These are phyloP conservation scores for Oxyria digyna DNA, from an alignment of 148 eudicot species.

Conservation along the genomic window DNA sequence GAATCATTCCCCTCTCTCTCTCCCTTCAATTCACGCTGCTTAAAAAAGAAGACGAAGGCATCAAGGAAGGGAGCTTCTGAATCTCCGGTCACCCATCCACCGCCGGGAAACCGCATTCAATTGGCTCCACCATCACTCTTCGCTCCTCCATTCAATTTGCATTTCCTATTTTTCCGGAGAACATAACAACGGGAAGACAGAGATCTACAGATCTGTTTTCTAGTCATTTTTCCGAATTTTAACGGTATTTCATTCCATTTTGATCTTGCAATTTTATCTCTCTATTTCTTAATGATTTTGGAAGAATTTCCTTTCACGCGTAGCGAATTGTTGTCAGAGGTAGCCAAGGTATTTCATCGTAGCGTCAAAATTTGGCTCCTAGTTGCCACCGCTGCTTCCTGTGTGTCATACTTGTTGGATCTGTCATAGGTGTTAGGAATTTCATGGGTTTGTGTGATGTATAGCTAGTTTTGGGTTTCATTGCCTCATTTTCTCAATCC, in stretches of 20 bases:
- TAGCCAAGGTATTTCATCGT: background rate
- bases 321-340: background rate
- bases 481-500: background rate
- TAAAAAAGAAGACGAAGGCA: too few species aligned
- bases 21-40: too few species aligned
- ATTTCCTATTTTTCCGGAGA: background rate
- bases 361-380: background rate
- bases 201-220: conserved; percentile 2
- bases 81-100: background rate
- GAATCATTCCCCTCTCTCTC: too few species aligned
- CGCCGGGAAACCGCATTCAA: background rate
- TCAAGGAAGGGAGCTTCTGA: background rate
- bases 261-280: background rate
- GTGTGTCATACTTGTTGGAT: background rate
- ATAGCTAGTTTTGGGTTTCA: background rate
- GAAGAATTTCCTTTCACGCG: background rate
- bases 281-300: background rate
- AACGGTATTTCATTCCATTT: background rate
- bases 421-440: background rate
- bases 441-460: background rate
- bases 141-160: background rate
- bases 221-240: background rate
- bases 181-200: background rate
- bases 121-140: background rate
- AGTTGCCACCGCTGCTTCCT: background rate